phyloP scores from a whole-genome alignment of 2,329 filamentous ascomycete genomes.

The Paecilomyces formosus region DNA sequence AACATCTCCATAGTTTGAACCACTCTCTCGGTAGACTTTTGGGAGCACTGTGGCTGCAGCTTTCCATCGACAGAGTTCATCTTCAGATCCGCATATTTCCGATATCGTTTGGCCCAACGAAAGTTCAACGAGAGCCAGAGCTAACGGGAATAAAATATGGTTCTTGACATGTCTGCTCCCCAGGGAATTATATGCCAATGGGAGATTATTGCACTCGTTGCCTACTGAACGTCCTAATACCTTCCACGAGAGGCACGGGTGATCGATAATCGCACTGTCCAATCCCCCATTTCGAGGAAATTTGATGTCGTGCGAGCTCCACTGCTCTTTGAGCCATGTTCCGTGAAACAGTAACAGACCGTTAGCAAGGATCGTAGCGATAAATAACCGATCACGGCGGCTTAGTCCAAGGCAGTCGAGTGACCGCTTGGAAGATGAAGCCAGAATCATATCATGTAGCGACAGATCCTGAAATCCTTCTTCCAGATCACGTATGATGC shows the following conservation, averaged over 20 bases:
- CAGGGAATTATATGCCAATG: too few species aligned
- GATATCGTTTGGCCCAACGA: conserved; percentile 12
- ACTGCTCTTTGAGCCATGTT: conserved; percentile 12
- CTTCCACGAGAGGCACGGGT: conserved; percentile 4
- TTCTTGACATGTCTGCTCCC: too few species aligned
- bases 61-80: conserved; percentile 10
- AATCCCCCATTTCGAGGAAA: conserved; percentile 1
- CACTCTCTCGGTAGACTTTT: conserved; percentile 11
- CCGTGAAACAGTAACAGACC: conserved; percentile 14
- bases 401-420: conserved; percentile 1
- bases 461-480: neutral
- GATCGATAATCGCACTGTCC: neutral
- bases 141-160: conserved; percentile 8
- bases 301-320: conserved; percentile 9
- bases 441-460: neutral
- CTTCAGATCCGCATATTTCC: conserved; percentile 6
- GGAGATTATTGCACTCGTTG: neutral
- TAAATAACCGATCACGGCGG: conserved; percentile 4
- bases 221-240: neutral
- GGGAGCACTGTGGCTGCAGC: conserved; percentile 9
- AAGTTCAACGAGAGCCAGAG: conserved; percentile 10
- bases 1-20: conserved; percentile 4
- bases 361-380: conserved; percentile 10
- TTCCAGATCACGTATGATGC: neutral
- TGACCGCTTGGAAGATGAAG: neutral